Conservation (phyloP, 1,284 basidiomycete genomes). For the Vanrija sp. region DNA sequence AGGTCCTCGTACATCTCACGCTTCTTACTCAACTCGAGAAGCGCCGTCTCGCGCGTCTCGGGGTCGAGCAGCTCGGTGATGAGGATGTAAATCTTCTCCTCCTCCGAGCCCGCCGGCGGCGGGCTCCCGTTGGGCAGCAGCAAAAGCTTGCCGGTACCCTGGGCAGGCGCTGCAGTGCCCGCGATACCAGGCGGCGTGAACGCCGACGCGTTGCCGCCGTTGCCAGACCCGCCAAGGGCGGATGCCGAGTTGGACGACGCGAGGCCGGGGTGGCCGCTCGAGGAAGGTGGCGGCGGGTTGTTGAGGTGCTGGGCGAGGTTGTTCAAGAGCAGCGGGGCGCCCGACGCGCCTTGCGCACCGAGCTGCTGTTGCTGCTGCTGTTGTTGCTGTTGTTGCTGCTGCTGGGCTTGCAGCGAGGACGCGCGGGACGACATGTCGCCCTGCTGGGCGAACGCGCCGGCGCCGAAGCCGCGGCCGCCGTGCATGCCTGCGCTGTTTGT, state of each 20-base stretch:
- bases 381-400: slow-evolving; percentile 9
- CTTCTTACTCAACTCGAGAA: slow-evolving; percentile 97
- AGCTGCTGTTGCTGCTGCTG: slow-evolving; percentile 13
- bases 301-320: slow-evolving; percentile 48
- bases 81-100: slow-evolving; percentile 55
- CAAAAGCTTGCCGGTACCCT: slow-evolving; percentile 41
- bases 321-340: slow-evolving; percentile 41
- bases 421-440: slow-evolving; percentile 16
- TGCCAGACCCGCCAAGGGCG: slow-evolving; percentile 6
- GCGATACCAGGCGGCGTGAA: neutral
- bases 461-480: slow-evolving; percentile 6
- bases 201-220: neutral
- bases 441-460: slow-evolving; percentile 9
- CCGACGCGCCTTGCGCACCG: slow-evolving; percentile 8
- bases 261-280: neutral
- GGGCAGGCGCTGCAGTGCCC: slow-evolving; percentile 2
- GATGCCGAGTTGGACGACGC: neutral
- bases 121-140: slow-evolving; percentile 44
- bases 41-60: slow-evolving; percentile 72
- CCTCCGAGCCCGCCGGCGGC: slow-evolving; percentile 47
- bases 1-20: slow-evolving; percentile 98
- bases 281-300: slow-evolving; percentile 46
- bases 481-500: slow-evolving; percentile 7
- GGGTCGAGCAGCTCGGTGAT: slow-evolving; percentile 54
- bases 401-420: slow-evolving; percentile 11